phyloP scores from a whole-genome alignment of 2,329 filamentous ascomycete species.

The Pestalotiopsis sp. region DNA sequence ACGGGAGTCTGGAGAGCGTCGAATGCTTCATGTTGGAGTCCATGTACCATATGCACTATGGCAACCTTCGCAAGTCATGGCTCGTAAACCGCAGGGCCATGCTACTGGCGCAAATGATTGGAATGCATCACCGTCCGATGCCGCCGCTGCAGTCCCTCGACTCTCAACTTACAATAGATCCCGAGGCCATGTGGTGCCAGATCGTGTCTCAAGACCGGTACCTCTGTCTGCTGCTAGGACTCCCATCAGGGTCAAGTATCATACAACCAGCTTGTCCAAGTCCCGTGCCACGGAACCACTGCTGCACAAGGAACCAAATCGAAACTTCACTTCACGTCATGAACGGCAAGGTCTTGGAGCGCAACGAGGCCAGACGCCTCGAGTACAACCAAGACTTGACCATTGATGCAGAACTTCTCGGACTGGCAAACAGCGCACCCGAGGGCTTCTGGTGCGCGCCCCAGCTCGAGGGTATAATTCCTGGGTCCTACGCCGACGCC shows the following conservation, averaged over 20 bases:
- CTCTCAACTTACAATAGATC: conserved; percentile 23
- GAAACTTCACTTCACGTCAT: not conserved
- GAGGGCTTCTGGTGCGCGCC: not conserved
- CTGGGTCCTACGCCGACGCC: conserved; percentile 11
- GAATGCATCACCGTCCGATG: not conserved
- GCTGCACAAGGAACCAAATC: not conserved
- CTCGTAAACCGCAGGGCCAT: conserved; percentile 43
- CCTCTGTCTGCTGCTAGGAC: conserved; percentile 43
- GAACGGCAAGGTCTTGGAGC: not conserved
- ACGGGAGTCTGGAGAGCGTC: conserved; percentile 45
- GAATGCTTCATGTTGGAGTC: conserved; percentile 49
- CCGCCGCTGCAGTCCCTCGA: conserved; percentile 23
- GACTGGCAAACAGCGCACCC: not conserved
- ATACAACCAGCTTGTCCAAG: conserved; percentile 21
- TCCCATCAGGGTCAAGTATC: conserved; percentile 35
- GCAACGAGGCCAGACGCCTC: not conserved
- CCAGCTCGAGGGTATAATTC: not conserved
- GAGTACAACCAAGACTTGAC: not conserved
- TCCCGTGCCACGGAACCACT: not conserved
- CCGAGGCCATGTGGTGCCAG: conserved; percentile 42
- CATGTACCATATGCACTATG: conserved; percentile 44
- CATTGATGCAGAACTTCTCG: not conserved
- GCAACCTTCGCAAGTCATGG: conserved; percentile 46
- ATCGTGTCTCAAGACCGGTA: conserved; percentile 44
- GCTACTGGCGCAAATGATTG: conserved; percentile 12